These are phyloP conservation scores for Phytophthora pisi DNA, from an alignment of 352 stramenopile species.

Conservation along the genomic window DNA sequence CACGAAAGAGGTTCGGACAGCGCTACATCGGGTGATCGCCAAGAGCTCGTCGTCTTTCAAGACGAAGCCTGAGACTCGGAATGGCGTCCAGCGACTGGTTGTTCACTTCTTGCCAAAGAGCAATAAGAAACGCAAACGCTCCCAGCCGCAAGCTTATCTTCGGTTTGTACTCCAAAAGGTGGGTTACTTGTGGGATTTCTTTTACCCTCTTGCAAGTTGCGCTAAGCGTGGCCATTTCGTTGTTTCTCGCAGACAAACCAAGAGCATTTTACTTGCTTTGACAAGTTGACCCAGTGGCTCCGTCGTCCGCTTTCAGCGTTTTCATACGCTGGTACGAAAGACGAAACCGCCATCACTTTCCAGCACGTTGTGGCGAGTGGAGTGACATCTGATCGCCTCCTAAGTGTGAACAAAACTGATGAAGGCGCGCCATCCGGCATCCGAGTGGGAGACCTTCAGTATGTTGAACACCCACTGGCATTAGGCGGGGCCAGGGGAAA, in stretches of 20 bases:
- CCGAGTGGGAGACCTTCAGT: constrained; percentile 59
- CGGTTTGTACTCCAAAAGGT: constrained; percentile 80
- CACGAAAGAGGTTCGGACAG: constrained; percentile 64
- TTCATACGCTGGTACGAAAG: constrained; percentile 74
- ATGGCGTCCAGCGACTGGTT: constrained; percentile 52
- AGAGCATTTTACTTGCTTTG: constrained; percentile 77
- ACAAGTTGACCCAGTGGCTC: constrained; percentile 52
- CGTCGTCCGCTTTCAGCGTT: constrained; percentile 60
- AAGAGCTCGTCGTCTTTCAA: constrained; percentile 62
- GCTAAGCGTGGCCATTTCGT: background rate
- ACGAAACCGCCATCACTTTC: constrained; percentile 74
- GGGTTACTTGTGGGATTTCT: background rate
- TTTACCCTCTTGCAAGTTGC: background rate
- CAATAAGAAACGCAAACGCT: constrained; percentile 77
- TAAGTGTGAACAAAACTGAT: constrained; percentile 41
- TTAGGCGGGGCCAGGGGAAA: constrained; percentile 67
- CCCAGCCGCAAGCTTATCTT: constrained; percentile 51
- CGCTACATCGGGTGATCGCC: constrained; percentile 68
- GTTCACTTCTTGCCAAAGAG: constrained; percentile 68
- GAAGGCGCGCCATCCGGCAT: constrained; percentile 20
- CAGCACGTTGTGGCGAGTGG: constrained; percentile 68
- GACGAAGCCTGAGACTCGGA: constrained; percentile 63
- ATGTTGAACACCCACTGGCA: constrained; percentile 51
- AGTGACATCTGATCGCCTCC: constrained; percentile 46
- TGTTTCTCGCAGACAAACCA: constrained; percentile 52